Percentiles rank a stretch among this genome's conserved stretches.
Conservation (phyloP, 306 rosid genomes). For the Vigna angularis region DNA sequence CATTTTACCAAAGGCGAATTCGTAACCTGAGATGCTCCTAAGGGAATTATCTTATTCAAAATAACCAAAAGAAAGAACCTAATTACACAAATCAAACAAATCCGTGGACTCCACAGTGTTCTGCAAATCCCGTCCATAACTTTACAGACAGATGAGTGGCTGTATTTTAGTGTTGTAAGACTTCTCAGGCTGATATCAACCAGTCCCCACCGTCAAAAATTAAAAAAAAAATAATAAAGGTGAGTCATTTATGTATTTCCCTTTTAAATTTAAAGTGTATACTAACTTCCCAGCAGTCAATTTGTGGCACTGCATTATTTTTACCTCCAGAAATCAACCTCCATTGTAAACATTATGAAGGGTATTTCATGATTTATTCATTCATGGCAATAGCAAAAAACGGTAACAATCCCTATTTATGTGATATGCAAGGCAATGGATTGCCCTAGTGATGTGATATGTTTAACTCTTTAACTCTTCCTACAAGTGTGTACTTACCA, state of each 20-base stretch:
- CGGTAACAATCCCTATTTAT: slow-evolving; percentile 22
- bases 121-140: slow-evolving; percentile 45
- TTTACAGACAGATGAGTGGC: slow-evolving; percentile 45
- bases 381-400: slow-evolving; percentile 26
- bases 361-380: slow-evolving; percentile 6
- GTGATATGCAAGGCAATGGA: slow-evolving; percentile 28
- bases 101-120: slow-evolving; percentile 32
- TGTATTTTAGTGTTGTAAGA: slow-evolving; percentile 35
- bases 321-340: not conserved
- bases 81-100: slow-evolving; percentile 43
- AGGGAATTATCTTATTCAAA: slow-evolving; percentile 27
- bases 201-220: slow-evolving; percentile 47
- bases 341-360: slow-evolving; percentile 8
- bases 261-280: slow-evolving; percentile 40
- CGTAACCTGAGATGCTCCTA: slow-evolving; percentile 39
- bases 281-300: slow-evolving; percentile 47
- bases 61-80: slow-evolving; percentile 38
- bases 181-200: slow-evolving; percentile 16
- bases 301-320: slow-evolving; percentile 14
- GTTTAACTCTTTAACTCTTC: slow-evolving; percentile 30
- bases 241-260: slow-evolving; percentile 33
- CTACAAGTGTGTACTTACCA: slow-evolving; percentile 31
- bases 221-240: slow-evolving; percentile 6
- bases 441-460: slow-evolving; percentile 31
- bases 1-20: slow-evolving; percentile 36